A percentile compares a stretch with the other conserved stretches of the same genome.
phyloP scores from a whole-genome alignment of 352 stramenopile genomes.

The Globisporangium nagaii region DNA sequence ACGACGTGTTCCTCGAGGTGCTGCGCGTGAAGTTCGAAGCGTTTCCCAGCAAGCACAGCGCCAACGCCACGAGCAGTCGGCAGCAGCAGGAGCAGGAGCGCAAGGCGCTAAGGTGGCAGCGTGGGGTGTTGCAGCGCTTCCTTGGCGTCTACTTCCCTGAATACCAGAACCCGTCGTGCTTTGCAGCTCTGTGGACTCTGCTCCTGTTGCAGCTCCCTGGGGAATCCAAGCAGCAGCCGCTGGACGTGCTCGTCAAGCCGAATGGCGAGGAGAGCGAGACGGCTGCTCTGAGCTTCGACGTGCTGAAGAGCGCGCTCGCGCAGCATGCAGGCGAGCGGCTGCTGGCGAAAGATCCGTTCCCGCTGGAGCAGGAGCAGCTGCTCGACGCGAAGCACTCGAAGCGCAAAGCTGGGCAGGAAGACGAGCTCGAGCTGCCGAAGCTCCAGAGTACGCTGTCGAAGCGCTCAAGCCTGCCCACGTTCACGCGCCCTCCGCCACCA shows the following conservation, averaged over 20 bases:
- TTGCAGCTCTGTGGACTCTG: constrained; percentile 19
- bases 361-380: constrained; percentile 21
- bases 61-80: neutral
- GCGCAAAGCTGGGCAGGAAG: constrained; percentile 3
- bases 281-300: neutral
- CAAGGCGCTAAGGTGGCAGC: constrained; percentile 17
- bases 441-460: constrained; percentile 6
- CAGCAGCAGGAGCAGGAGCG: constrained; percentile 5
- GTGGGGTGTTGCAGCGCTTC: constrained; percentile 23
- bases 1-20: constrained; percentile 33
- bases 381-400: neutral
- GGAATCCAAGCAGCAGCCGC: neutral
- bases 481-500: neutral
- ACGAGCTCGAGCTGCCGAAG: constrained; percentile 15
- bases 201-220: neutral
- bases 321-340: constrained; percentile 30
- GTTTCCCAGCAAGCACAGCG: neutral
- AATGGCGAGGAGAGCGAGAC: neutral
- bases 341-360: constrained; percentile 27
- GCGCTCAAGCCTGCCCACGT: constrained; percentile 6
- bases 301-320: constrained; percentile 19
- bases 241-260: neutral
- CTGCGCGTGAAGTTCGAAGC: constrained; percentile 22
- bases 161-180: constrained; percentile 23
- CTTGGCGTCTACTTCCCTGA: constrained; percentile 26